These are phyloP conservation scores for Serendipita sp. DNA, from an alignment of 768 basidiomycete species.

Conservation along the genomic window DNA sequence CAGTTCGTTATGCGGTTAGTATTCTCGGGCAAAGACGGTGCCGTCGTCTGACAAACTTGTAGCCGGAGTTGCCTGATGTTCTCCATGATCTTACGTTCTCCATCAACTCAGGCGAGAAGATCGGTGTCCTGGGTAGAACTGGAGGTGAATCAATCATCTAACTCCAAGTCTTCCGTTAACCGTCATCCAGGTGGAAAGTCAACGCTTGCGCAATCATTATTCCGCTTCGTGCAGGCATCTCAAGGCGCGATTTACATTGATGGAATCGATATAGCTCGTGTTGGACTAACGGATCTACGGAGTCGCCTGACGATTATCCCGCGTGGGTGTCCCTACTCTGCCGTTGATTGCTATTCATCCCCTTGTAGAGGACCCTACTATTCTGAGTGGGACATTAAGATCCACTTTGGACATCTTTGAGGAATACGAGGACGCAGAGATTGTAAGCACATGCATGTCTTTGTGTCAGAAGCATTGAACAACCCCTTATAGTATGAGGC, in stretches of 20 bases:
- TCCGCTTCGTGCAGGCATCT: constrained; percentile 79
- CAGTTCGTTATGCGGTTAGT: constrained; percentile 17
- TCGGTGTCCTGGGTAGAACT: constrained; percentile 27
- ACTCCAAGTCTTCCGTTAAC: background rate
- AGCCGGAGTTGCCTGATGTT: constrained; percentile 80
- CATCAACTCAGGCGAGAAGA: constrained; percentile 61
- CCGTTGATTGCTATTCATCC: background rate
- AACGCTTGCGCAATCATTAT: constrained; percentile 69
- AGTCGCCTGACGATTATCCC: constrained; percentile 62
- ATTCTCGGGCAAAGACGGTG: background rate
- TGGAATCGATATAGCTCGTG: constrained; percentile 57
- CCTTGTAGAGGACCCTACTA: constrained; percentile 66
- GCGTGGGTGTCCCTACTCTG: constrained; percentile 27
- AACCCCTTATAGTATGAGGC: constrained; percentile 47
- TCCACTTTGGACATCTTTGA: constrained; percentile 74
- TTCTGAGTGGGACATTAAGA: constrained; percentile 66
- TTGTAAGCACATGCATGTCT: constrained; percentile 30
- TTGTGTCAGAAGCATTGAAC: background rate
- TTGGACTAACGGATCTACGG: constrained; percentile 71
- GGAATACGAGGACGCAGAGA: constrained; percentile 71
- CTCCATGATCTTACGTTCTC: constrained; percentile 65
- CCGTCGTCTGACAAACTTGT: background rate
- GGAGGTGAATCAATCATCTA: constrained; percentile 15
- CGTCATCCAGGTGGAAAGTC: constrained; percentile 48
- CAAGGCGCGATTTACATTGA: constrained; percentile 62